Percentiles rank a stretch among this genome's conserved stretches.
These are phyloP conservation scores for Rubia balearica DNA, from an alignment of 305 asterid genomes.

Conservation along the genomic window DNA sequence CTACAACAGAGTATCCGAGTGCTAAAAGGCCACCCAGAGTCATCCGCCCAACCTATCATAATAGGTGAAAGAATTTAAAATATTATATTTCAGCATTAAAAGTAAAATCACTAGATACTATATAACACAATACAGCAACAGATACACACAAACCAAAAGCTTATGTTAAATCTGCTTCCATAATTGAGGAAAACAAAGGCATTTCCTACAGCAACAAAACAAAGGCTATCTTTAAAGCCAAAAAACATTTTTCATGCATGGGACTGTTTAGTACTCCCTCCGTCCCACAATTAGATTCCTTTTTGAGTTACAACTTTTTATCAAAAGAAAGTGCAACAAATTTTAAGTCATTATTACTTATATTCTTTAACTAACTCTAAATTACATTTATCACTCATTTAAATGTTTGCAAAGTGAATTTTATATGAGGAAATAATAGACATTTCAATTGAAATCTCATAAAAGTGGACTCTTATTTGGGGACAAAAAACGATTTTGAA, in stretches of 20 bases:
- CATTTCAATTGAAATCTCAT: not conserved
- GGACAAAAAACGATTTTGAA: not conserved
- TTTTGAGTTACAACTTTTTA: no score
- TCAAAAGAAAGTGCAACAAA: not conserved
- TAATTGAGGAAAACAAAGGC: not conserved
- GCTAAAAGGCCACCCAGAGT: constrained; percentile 96
- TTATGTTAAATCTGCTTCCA: not conserved
- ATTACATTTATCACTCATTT: not conserved
- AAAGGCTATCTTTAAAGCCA: not conserved
- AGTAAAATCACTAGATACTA: not conserved
- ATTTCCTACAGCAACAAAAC: not conserved
- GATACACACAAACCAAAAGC: not conserved
- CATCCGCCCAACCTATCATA: constrained; percentile 86
- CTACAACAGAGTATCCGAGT: constrained; percentile 87
- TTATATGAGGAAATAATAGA: not conserved
- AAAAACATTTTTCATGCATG: not conserved
- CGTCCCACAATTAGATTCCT: no score
- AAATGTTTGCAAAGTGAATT: not conserved
- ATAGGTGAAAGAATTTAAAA: constrained; percentile 7
- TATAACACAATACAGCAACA: not conserved
- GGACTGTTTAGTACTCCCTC: not conserved
- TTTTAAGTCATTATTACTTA: not conserved
- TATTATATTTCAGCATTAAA: not conserved
- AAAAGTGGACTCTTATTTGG: not conserved
- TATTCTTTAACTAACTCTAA: no score